These are phyloP conservation scores for Arthrobotrys sphaeroides DNA, from an alignment of 2,329 filamentous ascomycete species.

Conservation along the genomic window DNA sequence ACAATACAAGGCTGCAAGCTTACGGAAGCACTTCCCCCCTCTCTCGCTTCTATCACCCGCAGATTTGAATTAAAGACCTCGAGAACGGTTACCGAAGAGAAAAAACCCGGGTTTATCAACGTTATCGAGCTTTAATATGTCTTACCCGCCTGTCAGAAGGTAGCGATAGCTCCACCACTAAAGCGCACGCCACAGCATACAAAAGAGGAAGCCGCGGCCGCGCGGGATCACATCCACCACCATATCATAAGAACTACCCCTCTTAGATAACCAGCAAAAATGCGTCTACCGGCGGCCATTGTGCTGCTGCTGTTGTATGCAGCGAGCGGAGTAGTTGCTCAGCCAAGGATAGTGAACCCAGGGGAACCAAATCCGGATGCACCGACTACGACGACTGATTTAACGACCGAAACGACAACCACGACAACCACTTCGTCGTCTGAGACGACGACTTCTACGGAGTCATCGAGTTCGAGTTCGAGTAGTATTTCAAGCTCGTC, in stretches of 20 bases:
- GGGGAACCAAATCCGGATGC: neutral
- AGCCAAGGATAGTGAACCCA: conserved; percentile 31
- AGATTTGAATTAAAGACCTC: conserved; percentile 8
- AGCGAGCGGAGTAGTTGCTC: conserved; percentile 19
- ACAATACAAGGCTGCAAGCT: conserved; percentile 15
- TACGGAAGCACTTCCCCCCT: neutral
- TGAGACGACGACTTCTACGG: conserved; percentile 1
- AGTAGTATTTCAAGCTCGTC: neutral
- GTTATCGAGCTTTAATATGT: conserved; percentile 16
- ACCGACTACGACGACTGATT: neutral
- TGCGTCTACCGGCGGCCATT: conserved; percentile 27
- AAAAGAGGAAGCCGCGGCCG: conserved; percentile 23
- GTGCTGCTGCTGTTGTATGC: conserved; percentile 41
- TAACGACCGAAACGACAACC: neutral
- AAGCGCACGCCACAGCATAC: neutral
- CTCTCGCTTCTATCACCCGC: conserved; percentile 19
- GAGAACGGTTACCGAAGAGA: neutral
- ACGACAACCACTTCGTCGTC: conserved; percentile 12
- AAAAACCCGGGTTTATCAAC: too few relatives aligned
- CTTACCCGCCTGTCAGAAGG: conserved; percentile 18
- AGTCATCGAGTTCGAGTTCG: neutral
- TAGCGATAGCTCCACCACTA: conserved; percentile 27
- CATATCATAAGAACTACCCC: neutral
- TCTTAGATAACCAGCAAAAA: conserved; percentile 14
- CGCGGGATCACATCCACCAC: too few relatives aligned